phyloP scores from a whole-genome alignment of 306 rosid genomes.

The Trichosanthes truncata region DNA sequence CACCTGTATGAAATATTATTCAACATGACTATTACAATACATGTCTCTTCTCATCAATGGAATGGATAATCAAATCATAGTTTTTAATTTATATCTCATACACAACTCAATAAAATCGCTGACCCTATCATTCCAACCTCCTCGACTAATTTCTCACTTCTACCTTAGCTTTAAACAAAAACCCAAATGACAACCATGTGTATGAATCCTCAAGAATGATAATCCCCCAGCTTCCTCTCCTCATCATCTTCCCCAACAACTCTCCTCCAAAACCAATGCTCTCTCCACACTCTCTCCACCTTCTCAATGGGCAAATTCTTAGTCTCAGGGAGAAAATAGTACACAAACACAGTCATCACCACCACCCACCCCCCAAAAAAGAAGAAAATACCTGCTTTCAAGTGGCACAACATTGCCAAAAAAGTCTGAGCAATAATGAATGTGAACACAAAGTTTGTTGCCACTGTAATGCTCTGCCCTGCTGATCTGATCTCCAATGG shows the following conservation, averaged over 20 bases:
- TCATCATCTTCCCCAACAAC: slow-evolving; percentile 16
- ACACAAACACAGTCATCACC: slow-evolving; percentile 48
- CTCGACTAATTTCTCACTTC: not conserved
- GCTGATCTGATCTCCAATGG: slow-evolving; percentile 52
- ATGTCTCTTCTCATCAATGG: too few relatives aligned
- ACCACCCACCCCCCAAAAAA: slow-evolving; percentile 54
- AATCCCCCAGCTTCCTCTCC: not conserved
- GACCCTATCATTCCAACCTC: not conserved
- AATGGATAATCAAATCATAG: too few relatives aligned
- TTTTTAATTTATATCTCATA: not conserved
- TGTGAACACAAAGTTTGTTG: slow-evolving; percentile 43
- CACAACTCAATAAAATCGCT: not conserved
- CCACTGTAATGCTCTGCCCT: slow-evolving; percentile 44
- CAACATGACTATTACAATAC: too few relatives aligned
- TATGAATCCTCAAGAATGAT: not conserved
- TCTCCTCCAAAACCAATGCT: slow-evolving; percentile 53
- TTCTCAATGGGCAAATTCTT: slow-evolving; percentile 48
- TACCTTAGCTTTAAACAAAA: too few relatives aligned
- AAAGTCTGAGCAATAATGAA: slow-evolving; percentile 57
- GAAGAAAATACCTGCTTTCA: slow-evolving; percentile 51
- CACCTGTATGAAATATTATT: too few relatives aligned
- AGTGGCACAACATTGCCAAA: slow-evolving; percentile 46
- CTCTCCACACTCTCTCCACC: slow-evolving; percentile 47
- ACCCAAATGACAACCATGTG: not conserved
- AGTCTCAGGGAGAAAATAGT: slow-evolving; percentile 47